Base-by-base conservation (phyloP, 306 rosid species). In the Astragalus glycyphyllos region DNA sequence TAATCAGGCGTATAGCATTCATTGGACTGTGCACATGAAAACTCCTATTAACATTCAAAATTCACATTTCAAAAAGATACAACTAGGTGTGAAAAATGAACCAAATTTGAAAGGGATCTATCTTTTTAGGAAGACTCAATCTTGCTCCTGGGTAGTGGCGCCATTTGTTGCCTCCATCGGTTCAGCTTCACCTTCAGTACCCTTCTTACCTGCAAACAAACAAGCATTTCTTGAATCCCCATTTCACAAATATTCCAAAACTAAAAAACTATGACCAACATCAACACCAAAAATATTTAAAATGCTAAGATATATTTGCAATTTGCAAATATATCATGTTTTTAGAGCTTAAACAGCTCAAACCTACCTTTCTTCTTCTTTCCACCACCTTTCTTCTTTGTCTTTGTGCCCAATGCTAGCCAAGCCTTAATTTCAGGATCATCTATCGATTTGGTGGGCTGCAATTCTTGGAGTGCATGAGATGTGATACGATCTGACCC, bases 361-460 rank as follows among this genome's bases (percentile, higher is more conserved):
- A 29, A 54, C 13, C 77, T 77, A 90, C 98, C 97, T 80, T 90
- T 94, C 78, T 94, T 93, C 86, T 90, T 94, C 86, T 94, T 94
- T 40, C 98, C 98, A 17, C 98, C 97, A 4, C 97, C 98, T 54
- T 90, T 93, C 84, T 90, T 93, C 92, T 90, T 90, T 7, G 23
- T 20, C 23, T 20, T 20, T 20, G 23, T 20, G 1, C 23, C 23
- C 23, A 20, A 20, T 20, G 23, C 88, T 73, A 89, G 74, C 98
- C 98, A 94, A 17, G 95, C 84, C 82, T 94, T 94, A 41, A 94
- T 89, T 60, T 90, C 98, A 37, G 98, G 97, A 82, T 90, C 97
- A 17, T 90, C 92, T 44, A 87, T 16, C 7, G 87, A 78, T 82
- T 90, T 90, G 2, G 96, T 86, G 8, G 96, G 89, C 85, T 84